A percentile compares a stretch with the other conserved stretches of the same genome.
These are phyloP conservation scores for Cercospora sp. DNA, from an alignment of 2,329 filamentous ascomycete species.

Conservation along the genomic window DNA sequence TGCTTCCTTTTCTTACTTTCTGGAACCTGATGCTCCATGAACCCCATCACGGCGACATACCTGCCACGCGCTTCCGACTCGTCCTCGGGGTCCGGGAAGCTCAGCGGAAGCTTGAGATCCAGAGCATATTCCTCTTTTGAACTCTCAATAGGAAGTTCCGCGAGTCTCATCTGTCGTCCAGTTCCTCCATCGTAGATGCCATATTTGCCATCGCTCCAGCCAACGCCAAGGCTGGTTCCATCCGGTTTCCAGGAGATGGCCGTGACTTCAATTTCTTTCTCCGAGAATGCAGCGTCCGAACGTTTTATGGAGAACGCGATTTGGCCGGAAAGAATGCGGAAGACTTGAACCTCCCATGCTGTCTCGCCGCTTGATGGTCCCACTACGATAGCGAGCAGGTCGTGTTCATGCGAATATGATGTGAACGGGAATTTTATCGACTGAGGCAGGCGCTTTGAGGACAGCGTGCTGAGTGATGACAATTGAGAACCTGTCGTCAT, in stretches of 20 bases:
- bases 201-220: constrained; percentile 73
- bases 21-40: constrained; percentile 28
- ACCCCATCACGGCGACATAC: constrained; percentile 28
- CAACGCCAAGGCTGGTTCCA: constrained; percentile 65
- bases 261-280: constrained; percentile 35
- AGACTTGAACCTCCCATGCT: constrained; percentile 71
- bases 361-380: constrained; percentile 6
- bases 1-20: constrained; percentile 37
- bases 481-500: neutral
- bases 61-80: constrained; percentile 9
- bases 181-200: constrained; percentile 43
- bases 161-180: constrained; percentile 28
- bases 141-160: constrained; percentile 8
- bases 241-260: constrained; percentile 51
- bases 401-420: constrained; percentile 79
- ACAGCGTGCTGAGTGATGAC: constrained; percentile 32
- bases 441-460: constrained; percentile 60
- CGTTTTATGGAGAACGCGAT: constrained; percentile 58
- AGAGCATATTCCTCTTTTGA: constrained; percentile 16
- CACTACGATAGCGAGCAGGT: constrained; percentile 71
- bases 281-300: constrained; percentile 30
- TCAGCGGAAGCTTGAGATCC: constrained; percentile 12
- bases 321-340: constrained; percentile 77
- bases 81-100: constrained; percentile 1
- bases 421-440: constrained; percentile 61